These are phyloP conservation scores for Rosa chinensis DNA, from an alignment of 306 rosid species.

Conservation along the genomic window DNA sequence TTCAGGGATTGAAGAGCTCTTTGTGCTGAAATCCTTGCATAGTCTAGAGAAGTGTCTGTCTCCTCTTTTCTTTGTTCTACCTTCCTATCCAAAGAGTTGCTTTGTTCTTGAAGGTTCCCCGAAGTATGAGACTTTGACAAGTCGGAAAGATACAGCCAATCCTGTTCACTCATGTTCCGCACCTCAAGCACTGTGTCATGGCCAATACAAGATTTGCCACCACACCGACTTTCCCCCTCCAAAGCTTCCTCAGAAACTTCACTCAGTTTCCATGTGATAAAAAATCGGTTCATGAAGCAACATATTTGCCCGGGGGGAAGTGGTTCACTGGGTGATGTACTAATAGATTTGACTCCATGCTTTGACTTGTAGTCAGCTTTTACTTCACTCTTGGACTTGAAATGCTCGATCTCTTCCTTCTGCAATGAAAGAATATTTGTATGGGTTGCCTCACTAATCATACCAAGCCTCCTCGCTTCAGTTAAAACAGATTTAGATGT, in stretches of 20 bases:
- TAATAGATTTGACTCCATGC: conserved; percentile 34
- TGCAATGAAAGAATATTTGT: conserved; percentile 49
- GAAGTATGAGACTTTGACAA: conserved; percentile 40
- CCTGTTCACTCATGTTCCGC: conserved; percentile 79
- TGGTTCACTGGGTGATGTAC: conserved; percentile 32
- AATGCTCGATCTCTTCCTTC: conserved; percentile 63
- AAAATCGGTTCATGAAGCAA: conserved; percentile 82
- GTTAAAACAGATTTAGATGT: conserved; percentile 52
- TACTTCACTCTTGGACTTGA: conserved; percentile 51
- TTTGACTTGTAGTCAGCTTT: conserved; percentile 35
- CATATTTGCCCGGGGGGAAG: conserved; percentile 51
- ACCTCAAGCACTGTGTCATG: conserved; percentile 36
- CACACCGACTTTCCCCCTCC: conserved; percentile 22
- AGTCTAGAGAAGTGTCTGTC: conserved; percentile 38
- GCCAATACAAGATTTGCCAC: conserved; percentile 41
- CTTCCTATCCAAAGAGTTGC: conserved; percentile 12
- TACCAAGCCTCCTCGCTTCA: conserved; percentile 64
- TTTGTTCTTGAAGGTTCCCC: conserved; percentile 27
- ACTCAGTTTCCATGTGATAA: conserved; percentile 58
- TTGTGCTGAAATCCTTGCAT: conserved; percentile 62
- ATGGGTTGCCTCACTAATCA: conserved; percentile 63
- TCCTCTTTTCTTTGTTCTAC: conserved; percentile 34
- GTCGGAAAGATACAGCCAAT: conserved; percentile 83
- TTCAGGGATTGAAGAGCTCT: conserved; percentile 56
- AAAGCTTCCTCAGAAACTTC: conserved; percentile 32